phyloP scores from a whole-genome alignment of 1,284 basidiomycete species.

The Tremellales sp. region DNA sequence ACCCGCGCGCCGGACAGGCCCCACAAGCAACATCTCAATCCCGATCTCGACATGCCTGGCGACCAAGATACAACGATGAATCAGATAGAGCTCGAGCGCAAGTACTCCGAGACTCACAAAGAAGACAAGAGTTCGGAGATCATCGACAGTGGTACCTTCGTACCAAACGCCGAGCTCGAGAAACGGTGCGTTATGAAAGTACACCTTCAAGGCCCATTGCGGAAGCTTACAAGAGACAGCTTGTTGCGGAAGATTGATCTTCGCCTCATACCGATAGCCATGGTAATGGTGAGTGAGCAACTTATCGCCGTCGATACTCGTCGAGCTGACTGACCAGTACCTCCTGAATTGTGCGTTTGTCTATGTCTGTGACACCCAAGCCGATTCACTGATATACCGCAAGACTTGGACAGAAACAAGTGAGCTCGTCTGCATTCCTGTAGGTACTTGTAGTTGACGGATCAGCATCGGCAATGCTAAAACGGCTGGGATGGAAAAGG shows the following conservation, averaged over 20 bases:
- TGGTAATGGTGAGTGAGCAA: slow-evolving; percentile 15
- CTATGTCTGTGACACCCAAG: background rate
- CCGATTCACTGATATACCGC: slow-evolving; percentile 3
- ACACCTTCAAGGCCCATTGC: background rate
- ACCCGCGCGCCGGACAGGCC: background rate
- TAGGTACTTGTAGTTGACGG: background rate
- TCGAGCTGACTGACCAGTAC: slow-evolving; percentile 5
- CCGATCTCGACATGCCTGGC: background rate
- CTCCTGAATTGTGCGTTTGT: slow-evolving; percentile 6
- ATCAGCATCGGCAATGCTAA: slow-evolving; percentile 27
- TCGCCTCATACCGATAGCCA: slow-evolving; percentile 6
- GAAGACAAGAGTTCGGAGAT: background rate
- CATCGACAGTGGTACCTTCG: background rate
- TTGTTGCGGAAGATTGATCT: slow-evolving; percentile 13
- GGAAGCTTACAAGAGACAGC: background rate
- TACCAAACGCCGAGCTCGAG: background rate
- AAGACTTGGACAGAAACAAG: slow-evolving; percentile 15
- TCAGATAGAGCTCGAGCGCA: background rate
- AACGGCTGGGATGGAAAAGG: slow-evolving; percentile 38
- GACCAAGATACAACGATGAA: background rate
- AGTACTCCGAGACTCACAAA: background rate
- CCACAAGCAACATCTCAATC: background rate
- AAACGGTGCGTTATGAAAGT: background rate
- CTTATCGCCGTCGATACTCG: background rate
- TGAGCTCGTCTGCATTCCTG: background rate